Conservation (phyloP, 441 rosid species). For the Rhodomyrtus psidioides region DNA sequence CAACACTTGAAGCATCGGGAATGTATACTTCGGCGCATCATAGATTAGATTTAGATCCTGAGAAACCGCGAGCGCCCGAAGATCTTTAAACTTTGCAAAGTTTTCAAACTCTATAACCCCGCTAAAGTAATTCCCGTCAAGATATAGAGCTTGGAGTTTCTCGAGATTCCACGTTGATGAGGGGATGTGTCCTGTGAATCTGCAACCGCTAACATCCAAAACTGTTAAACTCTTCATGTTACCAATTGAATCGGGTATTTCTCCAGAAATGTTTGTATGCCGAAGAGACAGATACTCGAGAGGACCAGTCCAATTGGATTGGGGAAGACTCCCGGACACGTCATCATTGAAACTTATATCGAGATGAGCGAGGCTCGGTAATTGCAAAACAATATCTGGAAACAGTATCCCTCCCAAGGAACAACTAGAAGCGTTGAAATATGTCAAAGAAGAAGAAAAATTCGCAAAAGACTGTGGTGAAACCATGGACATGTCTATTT, state of each 20-base stretch:
- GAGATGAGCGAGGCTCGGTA: neutral
- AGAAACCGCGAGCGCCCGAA: neutral
- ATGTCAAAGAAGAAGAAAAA: neutral
- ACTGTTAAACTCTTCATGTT: neutral
- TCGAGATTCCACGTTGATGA: neutral
- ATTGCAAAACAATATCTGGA: neutral
- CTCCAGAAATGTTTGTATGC: accelerated
- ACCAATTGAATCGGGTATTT: neutral
- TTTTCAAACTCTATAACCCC: neutral
- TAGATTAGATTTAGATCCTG: neutral
- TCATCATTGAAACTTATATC: accelerated
- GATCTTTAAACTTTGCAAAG: neutral
- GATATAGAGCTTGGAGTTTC: neutral
- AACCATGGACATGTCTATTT: neutral
- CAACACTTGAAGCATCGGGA: neutral
- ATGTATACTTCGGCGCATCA: neutral
- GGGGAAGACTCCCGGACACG: neutral
- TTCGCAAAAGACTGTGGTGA: neutral
- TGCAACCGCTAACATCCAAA: neutral
- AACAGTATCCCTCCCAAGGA: neutral
- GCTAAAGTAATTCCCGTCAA: neutral
- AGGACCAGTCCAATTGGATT: neutral
- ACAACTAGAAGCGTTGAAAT: accelerated
- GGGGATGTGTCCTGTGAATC: neutral
- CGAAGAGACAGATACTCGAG: neutral